phyloP scores from a whole-genome alignment of 352 stramenopile species.

The Globisporangium cystogenes region DNA sequence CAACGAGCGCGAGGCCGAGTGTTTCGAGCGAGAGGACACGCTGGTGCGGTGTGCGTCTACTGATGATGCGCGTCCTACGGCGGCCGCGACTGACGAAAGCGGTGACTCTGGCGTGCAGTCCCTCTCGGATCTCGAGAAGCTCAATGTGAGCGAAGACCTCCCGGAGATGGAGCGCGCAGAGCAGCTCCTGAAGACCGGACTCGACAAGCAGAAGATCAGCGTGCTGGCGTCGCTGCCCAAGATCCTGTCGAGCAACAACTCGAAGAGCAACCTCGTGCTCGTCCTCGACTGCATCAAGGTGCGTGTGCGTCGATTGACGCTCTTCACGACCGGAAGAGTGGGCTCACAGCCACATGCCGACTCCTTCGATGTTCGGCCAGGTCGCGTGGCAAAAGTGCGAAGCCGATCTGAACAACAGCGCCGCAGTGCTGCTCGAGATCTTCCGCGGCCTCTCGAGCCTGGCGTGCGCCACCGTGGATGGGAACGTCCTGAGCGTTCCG shows the following conservation, averaged over 20 bases:
- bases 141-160: constrained; percentile 84
- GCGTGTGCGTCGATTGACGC: too few relatives aligned
- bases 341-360: too few relatives aligned
- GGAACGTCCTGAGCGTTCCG: constrained; percentile 58
- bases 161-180: constrained; percentile 74
- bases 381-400: constrained; percentile 68
- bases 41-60: too few relatives aligned
- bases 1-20: constrained; percentile 80
- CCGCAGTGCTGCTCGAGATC: constrained; percentile 47
- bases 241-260: constrained; percentile 68
- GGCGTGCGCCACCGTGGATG: constrained; percentile 57
- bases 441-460: constrained; percentile 55
- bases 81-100: too few relatives aligned
- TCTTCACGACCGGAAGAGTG: too few relatives aligned
- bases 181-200: constrained; percentile 64
- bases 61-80: too few relatives aligned
- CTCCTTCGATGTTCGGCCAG: constrained; percentile 7
- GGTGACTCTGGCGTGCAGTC: constrained; percentile 51
- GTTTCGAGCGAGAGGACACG: constrained; percentile 76
- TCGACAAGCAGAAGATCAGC: constrained; percentile 81
- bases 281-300: constrained; percentile 79
- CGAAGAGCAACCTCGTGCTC: constrained; percentile 55
- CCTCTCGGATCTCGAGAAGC: constrained; percentile 76
- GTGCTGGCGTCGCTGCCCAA: constrained; percentile 62
- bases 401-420: constrained; percentile 34